A percentile compares a stretch with the other conserved stretches of the same genome.
Evolutionary conservation across 108 stramenopile species (phyloP).

Genomic region (Cyclostephanos tholiformis): DNA sequence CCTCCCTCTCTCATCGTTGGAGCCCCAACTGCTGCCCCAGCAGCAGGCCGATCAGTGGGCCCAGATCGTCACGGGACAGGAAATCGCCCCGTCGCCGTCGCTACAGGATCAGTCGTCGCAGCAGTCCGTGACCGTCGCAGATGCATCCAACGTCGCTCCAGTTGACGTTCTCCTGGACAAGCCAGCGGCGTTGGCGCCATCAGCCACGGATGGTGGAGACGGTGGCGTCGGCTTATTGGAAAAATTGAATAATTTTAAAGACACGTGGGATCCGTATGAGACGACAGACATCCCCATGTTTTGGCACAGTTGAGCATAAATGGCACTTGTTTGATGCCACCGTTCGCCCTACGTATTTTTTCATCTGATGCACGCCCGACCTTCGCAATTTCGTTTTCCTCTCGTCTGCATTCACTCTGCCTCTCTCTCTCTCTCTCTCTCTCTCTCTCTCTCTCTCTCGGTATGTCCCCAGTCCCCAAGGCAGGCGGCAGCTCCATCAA

Average conservation of each 20-base stretch:
- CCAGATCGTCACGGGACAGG: neutral
- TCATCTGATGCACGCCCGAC: neutral
- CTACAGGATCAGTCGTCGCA: neutral
- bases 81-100: neutral
- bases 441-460: neutral
- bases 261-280: conserved; percentile 58
- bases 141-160: neutral
- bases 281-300: conserved; percentile 52
- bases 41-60: neutral
- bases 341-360: neutral
- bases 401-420: neutral
- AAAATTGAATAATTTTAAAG: conserved; percentile 45
- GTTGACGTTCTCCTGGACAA: neutral
- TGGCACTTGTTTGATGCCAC: neutral
- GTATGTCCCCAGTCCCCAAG: conserved; percentile 39
- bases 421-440: neutral
- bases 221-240: neutral
- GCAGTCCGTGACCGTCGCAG: too few relatives aligned
- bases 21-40: neutral
- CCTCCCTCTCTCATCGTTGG: neutral
- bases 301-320: conserved; percentile 34
- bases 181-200: neutral
- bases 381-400: neutral
- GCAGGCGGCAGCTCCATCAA: conserved; percentile 59
- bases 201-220: neutral